phyloP scores from a whole-genome alignment of 257 asterid species.

The Fraxinus pennsylvanica region DNA sequence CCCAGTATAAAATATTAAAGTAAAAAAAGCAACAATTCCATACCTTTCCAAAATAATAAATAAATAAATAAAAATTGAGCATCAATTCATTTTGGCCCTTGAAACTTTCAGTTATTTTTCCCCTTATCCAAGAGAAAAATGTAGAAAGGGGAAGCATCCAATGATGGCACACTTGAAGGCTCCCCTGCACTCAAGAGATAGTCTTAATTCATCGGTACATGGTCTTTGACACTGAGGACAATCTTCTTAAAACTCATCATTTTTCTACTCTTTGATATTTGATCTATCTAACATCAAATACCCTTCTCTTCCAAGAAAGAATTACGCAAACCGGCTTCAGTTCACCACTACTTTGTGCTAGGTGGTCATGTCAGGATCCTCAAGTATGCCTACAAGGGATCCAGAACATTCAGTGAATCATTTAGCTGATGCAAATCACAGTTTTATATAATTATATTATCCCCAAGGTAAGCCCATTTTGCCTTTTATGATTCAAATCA shows the following conservation, averaged over 20 bases:
- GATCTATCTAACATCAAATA: constrained; percentile 13
- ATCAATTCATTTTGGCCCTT: not conserved
- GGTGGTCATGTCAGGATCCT: constrained; percentile 13
- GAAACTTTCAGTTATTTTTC: not conserved
- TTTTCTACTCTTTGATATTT: not conserved
- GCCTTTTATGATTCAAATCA: constrained; percentile 17
- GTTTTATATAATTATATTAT: not conserved
- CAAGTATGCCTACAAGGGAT: not conserved
- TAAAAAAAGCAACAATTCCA: not conserved
- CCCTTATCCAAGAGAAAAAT: no score
- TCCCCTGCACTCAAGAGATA: not conserved
- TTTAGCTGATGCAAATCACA: not conserved
- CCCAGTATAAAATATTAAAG: no score
- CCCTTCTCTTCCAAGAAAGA: not conserved
- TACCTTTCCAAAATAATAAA: not conserved
- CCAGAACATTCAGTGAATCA: not conserved
- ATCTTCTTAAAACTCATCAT: constrained; percentile 7
- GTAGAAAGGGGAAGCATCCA: not conserved
- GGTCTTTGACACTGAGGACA: not conserved
- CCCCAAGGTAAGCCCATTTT: not conserved
- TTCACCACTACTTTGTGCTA: not conserved
- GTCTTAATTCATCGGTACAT: not conserved
- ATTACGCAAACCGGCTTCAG: not conserved
- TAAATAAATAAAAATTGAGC: no score
- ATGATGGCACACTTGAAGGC: not conserved